Conservation (phyloP, 2,329 filamentous ascomycete genomes). For the Xylariomycetidae sp. region DNA sequence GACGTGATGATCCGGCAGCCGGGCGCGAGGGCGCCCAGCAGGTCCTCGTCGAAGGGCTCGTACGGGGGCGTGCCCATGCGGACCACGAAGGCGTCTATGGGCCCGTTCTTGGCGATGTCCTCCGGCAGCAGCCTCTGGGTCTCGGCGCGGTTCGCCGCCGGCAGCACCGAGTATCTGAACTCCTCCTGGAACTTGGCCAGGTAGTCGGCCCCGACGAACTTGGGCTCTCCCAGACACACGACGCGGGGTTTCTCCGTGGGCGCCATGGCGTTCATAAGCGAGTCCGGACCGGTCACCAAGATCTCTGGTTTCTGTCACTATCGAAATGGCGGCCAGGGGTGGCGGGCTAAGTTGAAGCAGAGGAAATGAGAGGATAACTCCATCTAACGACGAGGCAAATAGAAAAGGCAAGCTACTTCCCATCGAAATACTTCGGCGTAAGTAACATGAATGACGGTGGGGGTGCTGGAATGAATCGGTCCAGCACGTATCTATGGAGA, state of each 20-base stretch:
- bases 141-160: conserved; percentile 31
- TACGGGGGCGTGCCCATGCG: conserved; percentile 45
- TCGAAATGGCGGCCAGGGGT: too few species aligned
- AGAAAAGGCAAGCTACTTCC: too few species aligned
- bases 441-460: too few species aligned
- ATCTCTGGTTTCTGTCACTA: too few species aligned
- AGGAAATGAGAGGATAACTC: too few species aligned
- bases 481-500: too few species aligned
- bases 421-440: too few species aligned
- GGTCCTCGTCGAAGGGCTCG: conserved; percentile 43
- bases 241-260: conserved; percentile 32
- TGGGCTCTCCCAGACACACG: conserved; percentile 35
- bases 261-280: conserved; percentile 2
- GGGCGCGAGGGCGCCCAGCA: conserved; percentile 36
- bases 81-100: conserved; percentile 43
- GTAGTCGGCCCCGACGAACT: conserved; percentile 34
- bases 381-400: too few species aligned
- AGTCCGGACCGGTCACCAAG: too few species aligned
- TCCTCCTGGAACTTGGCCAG: conserved; percentile 32
- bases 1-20: conserved; percentile 42
- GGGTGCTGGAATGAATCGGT: too few species aligned
- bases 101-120: conserved; percentile 31
- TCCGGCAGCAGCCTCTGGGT: conserved; percentile 31
- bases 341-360: too few species aligned
- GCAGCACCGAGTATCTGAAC: conserved; percentile 35